A percentile compares a stretch with the other conserved stretches of the same genome.
phyloP scores from a whole-genome alignment of 768 basidiomycete genomes.

The Hydnum rufescens region DNA sequence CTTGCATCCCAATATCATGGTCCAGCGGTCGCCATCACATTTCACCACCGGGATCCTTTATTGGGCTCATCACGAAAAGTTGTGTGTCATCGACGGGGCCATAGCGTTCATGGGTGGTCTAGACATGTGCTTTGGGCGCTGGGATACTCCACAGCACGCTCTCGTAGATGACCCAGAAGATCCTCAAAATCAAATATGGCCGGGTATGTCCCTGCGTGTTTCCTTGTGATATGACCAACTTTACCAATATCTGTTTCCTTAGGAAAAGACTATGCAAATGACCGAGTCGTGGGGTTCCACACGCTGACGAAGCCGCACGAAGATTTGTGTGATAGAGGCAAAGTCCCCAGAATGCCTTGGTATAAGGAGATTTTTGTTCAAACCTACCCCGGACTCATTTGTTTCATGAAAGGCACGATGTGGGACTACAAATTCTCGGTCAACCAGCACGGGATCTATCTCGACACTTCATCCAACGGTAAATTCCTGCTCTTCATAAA shows the following conservation, averaged over 20 bases:
- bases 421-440: constrained; percentile 87
- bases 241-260: neutral
- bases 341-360: constrained; percentile 93
- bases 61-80: constrained; percentile 98
- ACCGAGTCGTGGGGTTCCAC: constrained; percentile 70
- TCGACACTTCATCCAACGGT: constrained; percentile 89
- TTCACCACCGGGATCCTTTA: constrained; percentile 95
- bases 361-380: constrained; percentile 23
- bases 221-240: neutral
- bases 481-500: constrained; percentile 9
- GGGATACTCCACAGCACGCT: constrained; percentile 93
- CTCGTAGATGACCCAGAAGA: constrained; percentile 63
- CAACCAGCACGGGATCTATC: constrained; percentile 89
- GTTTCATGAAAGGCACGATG: constrained; percentile 64
- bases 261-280: constrained; percentile 95
- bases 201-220: constrained; percentile 33
- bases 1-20: constrained; percentile 83
- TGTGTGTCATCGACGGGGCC: constrained; percentile 92
- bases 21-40: constrained; percentile 93
- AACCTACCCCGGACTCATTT: neutral
- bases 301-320: constrained; percentile 75
- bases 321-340: constrained; percentile 85
- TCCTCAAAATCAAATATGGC: constrained; percentile 56
- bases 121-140: constrained; percentile 88
- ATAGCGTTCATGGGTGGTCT: constrained; percentile 98